Evolutionary conservation across 805 yeast genomes (phyloP), one percentile per base, ranked within the genome.

Genomic region (Cyberlindnera japonica): DNA sequence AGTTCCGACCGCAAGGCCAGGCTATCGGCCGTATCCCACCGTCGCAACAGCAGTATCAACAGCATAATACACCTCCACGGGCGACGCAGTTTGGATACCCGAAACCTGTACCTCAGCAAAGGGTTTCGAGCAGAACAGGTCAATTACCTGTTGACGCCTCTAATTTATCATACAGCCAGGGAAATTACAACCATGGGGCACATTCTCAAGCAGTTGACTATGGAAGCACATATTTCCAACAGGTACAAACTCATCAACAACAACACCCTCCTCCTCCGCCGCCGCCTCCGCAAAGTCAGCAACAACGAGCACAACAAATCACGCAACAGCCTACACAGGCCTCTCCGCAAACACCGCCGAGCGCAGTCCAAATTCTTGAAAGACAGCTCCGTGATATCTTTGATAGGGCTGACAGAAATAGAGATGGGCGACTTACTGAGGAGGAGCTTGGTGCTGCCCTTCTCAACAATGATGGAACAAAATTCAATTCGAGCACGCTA

Each of bases 401-500:
- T 50, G 77, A 72, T 40, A 69, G 70, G 38, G 79, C 74, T 5
- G 83, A 81, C 56, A 61, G 71, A 24, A 69, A 77, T 49, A 62
- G 67, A 28, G 70, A 74, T 30, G 86, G 86, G 1, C 63, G 55
- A 37, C 68, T 82, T 27, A 69, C 80, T 2, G 77, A 76, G 37
- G 58, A 59, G 11, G 90, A 83, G 60, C 66, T 82, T 29, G 69
- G 79, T 6, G 59, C 62, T 29, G 84, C 84, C 3, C 63, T 82
- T 37, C 65, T 74, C 17, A 82, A 82, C 53, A 77, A 79, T 41
- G 87, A 81, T 57, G 77, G 77, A 40, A 70, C 87, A 3, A 65
- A 69, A 40, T 83, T 82, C 56, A 75, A 76, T 48, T 69, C 75
- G 14, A 71, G 76, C 19, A 81, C 89, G 1, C 74, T 82, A 27